Evolutionary conservation across 129 eudicot species (phyloP), one percentile per base, ranked within the genome.

Genomic region (Flaveria robusta): DNA sequence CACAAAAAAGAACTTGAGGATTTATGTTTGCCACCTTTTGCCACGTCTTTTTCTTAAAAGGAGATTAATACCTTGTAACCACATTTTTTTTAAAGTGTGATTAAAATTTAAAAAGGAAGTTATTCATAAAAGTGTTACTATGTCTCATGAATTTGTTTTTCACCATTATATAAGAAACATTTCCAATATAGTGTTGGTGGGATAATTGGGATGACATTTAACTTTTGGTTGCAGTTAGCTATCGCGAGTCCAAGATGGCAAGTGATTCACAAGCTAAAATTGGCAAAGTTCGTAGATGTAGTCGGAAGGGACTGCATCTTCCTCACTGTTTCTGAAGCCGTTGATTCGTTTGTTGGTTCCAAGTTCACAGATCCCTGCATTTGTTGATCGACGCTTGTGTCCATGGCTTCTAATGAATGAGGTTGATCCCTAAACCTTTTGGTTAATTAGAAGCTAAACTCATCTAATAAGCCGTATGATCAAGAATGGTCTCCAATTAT

Each of bases 241-340:
- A 83, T 86, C 3, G 79, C 83, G 1, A 86, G 86, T 74, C 90
- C 90, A 2, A 83, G 71, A 79, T 86, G 90, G 87, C 86, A 83
- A 81, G 87, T 86, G 15, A 84, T 86, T 70, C 85, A 86, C 80
- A 86, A 86, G 82, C 86, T 86, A 18, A 86, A 76, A 79, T 58
- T 83, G 7, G 85, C 86, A 43, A 83, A 86, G 60, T 77, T 85
- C 14, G 85, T 82, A 45, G 72, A 82, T 45, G 81, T 80, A 75
- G 74, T 85, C 18, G 87, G 86, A 71, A 85, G 86, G 45, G 86
- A 80, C 65, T 80, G 74, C 86, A 83, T 86, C 69, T 83, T 86
- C 76, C 82, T 86, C 60, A 86, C 83, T 49, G 85, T 81, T 78
- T 81, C 65, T 70, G 90, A 86, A 86, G 90, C 90, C 29, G 82